phyloP scores from a whole-genome alignment of 495 filamentous ascomycete genomes.

The Thozetella sp. region DNA sequence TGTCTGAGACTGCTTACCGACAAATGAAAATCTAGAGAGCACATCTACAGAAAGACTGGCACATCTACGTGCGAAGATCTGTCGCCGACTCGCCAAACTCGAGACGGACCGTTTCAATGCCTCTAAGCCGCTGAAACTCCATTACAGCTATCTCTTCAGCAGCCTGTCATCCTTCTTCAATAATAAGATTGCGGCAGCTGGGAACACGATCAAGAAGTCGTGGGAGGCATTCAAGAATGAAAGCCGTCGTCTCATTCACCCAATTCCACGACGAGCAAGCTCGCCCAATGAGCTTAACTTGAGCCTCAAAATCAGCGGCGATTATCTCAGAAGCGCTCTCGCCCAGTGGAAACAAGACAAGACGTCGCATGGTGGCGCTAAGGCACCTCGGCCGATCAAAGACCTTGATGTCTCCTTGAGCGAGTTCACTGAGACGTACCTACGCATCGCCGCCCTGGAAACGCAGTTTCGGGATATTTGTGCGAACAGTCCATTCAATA shows the following conservation, averaged over 20 bases:
- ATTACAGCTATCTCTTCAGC: conserved; percentile 12
- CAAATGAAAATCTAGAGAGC: neutral
- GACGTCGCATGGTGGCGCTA: neutral
- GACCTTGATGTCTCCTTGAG: too few species aligned
- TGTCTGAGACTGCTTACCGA: conserved; percentile 16
- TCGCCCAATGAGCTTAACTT: conserved; percentile 26
- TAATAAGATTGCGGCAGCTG: conserved; percentile 15
- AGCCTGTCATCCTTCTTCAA: conserved; percentile 16
- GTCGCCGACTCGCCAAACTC: conserved; percentile 62
- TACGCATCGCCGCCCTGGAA: too few species aligned
- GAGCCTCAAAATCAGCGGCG: conserved; percentile 44
- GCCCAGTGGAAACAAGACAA: neutral
- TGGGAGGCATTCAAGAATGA: conserved; percentile 29
- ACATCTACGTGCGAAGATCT: conserved; percentile 53
- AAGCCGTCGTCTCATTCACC: conserved; percentile 32
- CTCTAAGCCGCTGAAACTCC: neutral
- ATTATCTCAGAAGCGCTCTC: conserved; percentile 26
- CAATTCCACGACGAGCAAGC: conserved; percentile 37
- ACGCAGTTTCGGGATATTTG: too few species aligned
- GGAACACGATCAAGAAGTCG: conserved; percentile 10
- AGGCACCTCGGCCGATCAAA: neutral
- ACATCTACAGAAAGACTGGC: conserved; percentile 19
- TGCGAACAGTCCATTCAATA: too few species aligned
- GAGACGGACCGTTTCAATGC: conserved; percentile 32
- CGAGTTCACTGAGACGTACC: too few species aligned